Conservation (phyloP, 2,329 filamentous ascomycete species). For the Arachnomyces sp. region DNA sequence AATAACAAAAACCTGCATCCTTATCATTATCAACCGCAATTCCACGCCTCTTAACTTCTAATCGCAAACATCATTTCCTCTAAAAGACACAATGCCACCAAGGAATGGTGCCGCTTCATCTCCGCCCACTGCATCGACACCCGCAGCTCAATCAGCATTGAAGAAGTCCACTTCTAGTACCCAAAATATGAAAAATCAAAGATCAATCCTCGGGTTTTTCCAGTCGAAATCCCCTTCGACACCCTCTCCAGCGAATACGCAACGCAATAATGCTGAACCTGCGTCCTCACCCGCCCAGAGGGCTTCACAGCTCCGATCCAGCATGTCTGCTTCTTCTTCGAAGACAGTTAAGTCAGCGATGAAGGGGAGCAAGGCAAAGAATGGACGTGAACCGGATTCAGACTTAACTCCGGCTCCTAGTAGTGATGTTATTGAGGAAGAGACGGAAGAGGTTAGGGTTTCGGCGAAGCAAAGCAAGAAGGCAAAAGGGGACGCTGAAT, state of each 20-base stretch:
- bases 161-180: conserved; percentile 35
- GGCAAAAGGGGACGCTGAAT: conserved; percentile 34
- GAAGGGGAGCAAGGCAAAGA: not conserved
- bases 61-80: not conserved
- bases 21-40: not conserved
- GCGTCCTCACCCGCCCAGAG: conserved; percentile 31
- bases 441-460: conserved; percentile 49
- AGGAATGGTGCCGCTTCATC: conserved; percentile 28
- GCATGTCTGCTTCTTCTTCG: not conserved
- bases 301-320: conserved; percentile 17
- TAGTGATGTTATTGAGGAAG: conserved; percentile 65
- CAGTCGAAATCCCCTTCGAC: conserved; percentile 48
- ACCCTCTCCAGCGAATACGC: conserved; percentile 18
- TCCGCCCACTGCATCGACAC: conserved; percentile 26
- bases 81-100: conserved; percentile 28
- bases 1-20: not conserved
- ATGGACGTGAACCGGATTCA: conserved; percentile 5
- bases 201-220: conserved; percentile 74
- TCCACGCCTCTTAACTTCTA: not conserved
- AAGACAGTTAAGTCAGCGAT: not conserved
- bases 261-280: conserved; percentile 21
- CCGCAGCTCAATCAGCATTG: conserved; percentile 25
- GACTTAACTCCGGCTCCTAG: conserved; percentile 69
- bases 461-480: conserved; percentile 22
- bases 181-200: conserved; percentile 53